Conservation (phyloP, 2,329 filamentous ascomycete species). For the Rhynchosporium graminicola region DNA sequence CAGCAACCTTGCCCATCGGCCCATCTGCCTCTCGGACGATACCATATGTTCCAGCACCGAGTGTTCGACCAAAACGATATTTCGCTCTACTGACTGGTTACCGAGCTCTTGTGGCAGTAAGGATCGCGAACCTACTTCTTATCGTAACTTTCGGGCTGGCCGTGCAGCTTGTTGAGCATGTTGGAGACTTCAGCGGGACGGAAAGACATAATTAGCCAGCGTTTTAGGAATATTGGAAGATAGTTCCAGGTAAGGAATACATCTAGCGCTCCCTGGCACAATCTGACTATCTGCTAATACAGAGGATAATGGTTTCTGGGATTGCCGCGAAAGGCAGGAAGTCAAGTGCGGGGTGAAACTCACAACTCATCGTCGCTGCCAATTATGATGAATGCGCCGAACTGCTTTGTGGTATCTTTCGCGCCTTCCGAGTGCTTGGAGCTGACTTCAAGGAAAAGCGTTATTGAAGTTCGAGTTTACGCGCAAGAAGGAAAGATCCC, state of each 20-base stretch:
- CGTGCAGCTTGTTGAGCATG: constrained; percentile 94
- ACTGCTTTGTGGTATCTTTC: constrained; percentile 14
- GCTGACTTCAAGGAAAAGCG: not conserved
- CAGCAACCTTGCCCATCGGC: constrained; percentile 80
- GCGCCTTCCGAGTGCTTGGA: constrained; percentile 6
- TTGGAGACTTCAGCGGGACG: constrained; percentile 62
- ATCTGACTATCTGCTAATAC: constrained; percentile 22
- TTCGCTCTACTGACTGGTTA: constrained; percentile 59
- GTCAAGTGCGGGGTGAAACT: constrained; percentile 29
- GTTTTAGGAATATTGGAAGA: constrained; percentile 13
- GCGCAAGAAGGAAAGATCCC: constrained; percentile 1
- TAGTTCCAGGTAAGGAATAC: constrained; percentile 18
- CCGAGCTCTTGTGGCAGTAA: constrained; percentile 21
- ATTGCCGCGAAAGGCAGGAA: constrained; percentile 2
- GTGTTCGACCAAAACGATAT: constrained; percentile 89
- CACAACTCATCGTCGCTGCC: constrained; percentile 41
- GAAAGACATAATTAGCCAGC: constrained; percentile 20
- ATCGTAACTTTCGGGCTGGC: constrained; percentile 97
- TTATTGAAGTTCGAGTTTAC: not conserved
- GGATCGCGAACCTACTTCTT: constrained; percentile 70
- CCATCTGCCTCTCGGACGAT: constrained; percentile 95
- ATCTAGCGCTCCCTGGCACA: constrained; percentile 3
- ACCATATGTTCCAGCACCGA: constrained; percentile 96
- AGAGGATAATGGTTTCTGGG: not conserved
- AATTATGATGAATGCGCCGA: constrained; percentile 17